Base-by-base conservation (phyloP, 2,329 filamentous ascomycete species). In the Ploettnerulaceae sp. region DNA sequence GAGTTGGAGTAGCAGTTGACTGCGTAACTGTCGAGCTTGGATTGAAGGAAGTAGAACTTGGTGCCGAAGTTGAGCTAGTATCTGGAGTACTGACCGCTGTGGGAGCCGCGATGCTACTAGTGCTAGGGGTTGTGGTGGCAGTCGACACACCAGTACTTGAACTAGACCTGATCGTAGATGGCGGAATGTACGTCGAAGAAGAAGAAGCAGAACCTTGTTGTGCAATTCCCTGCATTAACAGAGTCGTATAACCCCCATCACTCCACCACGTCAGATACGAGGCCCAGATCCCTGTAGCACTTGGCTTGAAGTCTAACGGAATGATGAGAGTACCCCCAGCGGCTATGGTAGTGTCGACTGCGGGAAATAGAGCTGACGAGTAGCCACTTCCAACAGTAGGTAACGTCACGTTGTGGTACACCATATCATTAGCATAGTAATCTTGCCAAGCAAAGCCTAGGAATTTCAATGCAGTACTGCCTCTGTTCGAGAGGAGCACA, bases 211-310 rank as follows among this genome's bases (percentile, higher is more conserved):
- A 26, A 17, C 39, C 39, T 42, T 25, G 28, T 8, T 42, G 25
- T 17, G 39, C 39, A 12, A 42, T 42, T 22, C 39, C 39, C 12
- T 42, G 39, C 29, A 42, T 9, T 9, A 42, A 33, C n/a, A 42
- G 21, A 7, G 39, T 42, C 8, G 39, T 42, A 33, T 42, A 42
- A 3, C 39, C 39, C 25, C 39, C 39, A 18, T 42, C 39, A 12
- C 39, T 42, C 39, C 39, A 42, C 39, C 39, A 42, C 4, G 39
- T 42, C 12, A 42, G 20, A 18, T 42, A 42, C 12, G 39, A 42
- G 15, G 39, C 39, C 28, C 26, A 42, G n/a, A 42, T 42, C 17
- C 39, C 39, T 17, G 39, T 42, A 14, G 15, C 29, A 20, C 18
- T 42, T 9, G 39, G 39, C 28, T 42, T 33, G 29, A 42, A 42